These are phyloP conservation scores for Podila minutissima DNA, from an alignment of 192 early-diverging fungal genomes.

Conservation along the genomic window DNA sequence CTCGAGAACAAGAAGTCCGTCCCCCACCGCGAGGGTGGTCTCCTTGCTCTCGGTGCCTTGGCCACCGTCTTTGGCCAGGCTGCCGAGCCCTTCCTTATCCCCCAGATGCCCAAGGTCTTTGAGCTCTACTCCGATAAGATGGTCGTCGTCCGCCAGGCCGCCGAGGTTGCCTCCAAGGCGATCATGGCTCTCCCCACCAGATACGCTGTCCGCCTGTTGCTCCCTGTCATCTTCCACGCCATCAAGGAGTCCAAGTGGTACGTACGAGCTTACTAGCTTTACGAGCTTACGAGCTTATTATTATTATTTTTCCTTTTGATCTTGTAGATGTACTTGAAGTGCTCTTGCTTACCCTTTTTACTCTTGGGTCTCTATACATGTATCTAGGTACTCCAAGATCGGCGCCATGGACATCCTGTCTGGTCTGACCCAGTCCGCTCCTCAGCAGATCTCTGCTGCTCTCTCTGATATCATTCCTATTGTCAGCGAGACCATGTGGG, in stretches of 20 bases:
- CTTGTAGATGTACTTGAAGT: too few species aligned
- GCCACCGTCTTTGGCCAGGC: constrained; percentile 63
- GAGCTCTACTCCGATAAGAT: constrained; percentile 69
- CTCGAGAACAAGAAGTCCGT: constrained; percentile 76
- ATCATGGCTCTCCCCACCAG: constrained; percentile 56
- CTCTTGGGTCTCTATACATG: constrained; percentile 2
- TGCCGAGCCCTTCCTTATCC: constrained; percentile 74
- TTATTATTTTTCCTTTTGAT: too few species aligned
- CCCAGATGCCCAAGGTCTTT: constrained; percentile 69
- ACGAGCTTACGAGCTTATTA: too few species aligned
- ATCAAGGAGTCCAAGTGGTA: constrained; percentile 54
- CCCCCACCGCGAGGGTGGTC: constrained; percentile 70
- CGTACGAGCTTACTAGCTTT: background rate
- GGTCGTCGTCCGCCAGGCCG: constrained; percentile 52
- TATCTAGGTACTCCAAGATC: constrained; percentile 77
- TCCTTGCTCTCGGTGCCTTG: constrained; percentile 67
- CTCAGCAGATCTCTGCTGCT: constrained; percentile 57
- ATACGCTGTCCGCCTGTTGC: constrained; percentile 53
- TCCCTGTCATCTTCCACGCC: constrained; percentile 67
- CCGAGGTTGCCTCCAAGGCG: constrained; percentile 55
- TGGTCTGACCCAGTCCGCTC: constrained; percentile 55
- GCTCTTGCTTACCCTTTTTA: too few species aligned
- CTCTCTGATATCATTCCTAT: constrained; percentile 74
- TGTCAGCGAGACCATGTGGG: constrained; percentile 83
- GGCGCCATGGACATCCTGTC: constrained; percentile 57